phyloP scores from a whole-genome alignment of 2,329 filamentous ascomycete species.

The Aspergillus thermomutatus region DNA sequence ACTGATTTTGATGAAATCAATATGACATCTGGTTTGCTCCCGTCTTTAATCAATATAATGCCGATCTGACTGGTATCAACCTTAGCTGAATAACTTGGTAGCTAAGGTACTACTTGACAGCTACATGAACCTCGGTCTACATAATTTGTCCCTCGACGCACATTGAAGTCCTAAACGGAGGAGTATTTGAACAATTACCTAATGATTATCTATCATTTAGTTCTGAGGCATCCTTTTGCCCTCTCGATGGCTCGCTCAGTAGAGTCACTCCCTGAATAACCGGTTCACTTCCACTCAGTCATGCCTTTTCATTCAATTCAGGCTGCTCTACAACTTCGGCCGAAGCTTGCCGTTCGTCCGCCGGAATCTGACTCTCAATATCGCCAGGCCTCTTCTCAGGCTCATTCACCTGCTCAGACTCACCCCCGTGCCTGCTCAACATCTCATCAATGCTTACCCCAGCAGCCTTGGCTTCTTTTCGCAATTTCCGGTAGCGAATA shows the following conservation, averaged over 20 bases:
- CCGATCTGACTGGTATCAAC: no score
- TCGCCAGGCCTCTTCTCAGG: background rate
- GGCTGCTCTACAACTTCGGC: background rate
- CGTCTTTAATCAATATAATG: background rate
- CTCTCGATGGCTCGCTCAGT: background rate
- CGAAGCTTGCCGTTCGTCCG: background rate
- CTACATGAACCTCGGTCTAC: background rate
- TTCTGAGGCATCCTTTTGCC: background rate
- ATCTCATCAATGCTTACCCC: constrained; percentile 58
- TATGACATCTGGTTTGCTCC: background rate
- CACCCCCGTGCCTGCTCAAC: constrained; percentile 7
- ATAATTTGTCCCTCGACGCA: no score
- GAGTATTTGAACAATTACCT: no score
- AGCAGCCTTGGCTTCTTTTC: constrained; percentile 49
- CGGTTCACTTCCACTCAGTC: background rate
- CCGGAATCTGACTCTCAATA: constrained; percentile 3
- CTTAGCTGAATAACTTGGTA: no score
- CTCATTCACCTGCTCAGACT: constrained; percentile 5
- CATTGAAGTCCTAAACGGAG: no score
- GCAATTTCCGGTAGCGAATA: constrained; percentile 51
- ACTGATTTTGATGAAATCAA: background rate
- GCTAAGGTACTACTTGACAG: no score
- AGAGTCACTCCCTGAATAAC: background rate
- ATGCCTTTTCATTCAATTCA: background rate
- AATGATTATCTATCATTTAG: no score